phyloP scores from a whole-genome alignment of 2,329 filamentous ascomycete genomes.

The Ophiostoma sp. region DNA sequence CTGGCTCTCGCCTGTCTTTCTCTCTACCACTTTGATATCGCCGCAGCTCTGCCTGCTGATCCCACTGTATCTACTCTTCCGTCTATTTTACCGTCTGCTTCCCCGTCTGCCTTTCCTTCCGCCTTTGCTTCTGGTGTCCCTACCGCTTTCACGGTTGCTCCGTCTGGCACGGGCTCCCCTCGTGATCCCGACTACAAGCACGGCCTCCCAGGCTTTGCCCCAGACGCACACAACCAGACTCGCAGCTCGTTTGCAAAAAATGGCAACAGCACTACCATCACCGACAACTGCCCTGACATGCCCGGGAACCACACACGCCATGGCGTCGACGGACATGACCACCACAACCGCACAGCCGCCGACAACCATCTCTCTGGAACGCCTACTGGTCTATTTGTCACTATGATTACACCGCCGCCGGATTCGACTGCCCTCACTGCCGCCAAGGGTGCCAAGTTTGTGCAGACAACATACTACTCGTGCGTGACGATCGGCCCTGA shows the following conservation, averaged over 20 bases:
- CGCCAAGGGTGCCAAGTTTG: constrained; percentile 29
- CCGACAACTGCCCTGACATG: not conserved
- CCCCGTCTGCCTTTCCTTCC: not conserved
- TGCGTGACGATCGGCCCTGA: constrained; percentile 34
- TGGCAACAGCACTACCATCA: not conserved
- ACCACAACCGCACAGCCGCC: not conserved
- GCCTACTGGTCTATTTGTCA: not conserved
- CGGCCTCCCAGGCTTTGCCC: not conserved
- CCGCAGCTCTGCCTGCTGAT: not conserved
- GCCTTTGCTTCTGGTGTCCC: not conserved
- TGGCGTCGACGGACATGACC: not conserved
- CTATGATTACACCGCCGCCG: constrained; percentile 23
- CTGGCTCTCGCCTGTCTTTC: constrained; percentile 2
- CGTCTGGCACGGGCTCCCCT: not conserved
- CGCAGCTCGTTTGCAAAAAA: not conserved
- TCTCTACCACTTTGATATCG: not conserved
- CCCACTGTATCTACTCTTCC: not conserved
- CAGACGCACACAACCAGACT: not conserved
- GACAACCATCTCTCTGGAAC: not conserved
- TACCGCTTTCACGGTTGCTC: constrained; percentile 6
- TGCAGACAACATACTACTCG: constrained; percentile 39
- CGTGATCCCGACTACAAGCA: not conserved
- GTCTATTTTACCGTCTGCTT: not conserved
- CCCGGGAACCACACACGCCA: constrained; percentile 5
- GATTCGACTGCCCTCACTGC: not conserved